Base-by-base conservation (phyloP, 176 grass and related monocot species). In the Aegilops bicornis region DNA sequence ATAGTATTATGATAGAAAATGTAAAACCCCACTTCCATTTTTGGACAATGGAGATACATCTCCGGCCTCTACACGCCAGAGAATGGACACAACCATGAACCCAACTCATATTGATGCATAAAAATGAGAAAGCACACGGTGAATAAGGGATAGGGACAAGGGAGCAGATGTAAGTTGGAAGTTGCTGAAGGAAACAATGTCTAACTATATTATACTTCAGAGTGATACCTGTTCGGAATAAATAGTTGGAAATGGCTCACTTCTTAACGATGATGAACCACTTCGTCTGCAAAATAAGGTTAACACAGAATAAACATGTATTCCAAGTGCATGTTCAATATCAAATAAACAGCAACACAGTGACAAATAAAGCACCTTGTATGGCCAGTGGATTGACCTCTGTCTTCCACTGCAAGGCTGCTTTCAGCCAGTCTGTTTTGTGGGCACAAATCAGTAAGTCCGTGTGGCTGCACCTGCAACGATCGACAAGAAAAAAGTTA, bases 221-320 rank as follows among this genome's bases (percentile, higher is more conserved):
- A 79, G 12, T 40, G 31, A 15, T 84, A 93, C 77, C 67, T 84
- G 36, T 84, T 86, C 64, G 10, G 60, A 50, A n/a, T 77, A 59
- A 75, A 50, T 71, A 75, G 32, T 64, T 69, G 30, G 24, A 15
- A 71, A 19, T 19, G 52, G 77, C 7, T 50, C 66, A 59, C 31
- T 68, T 63, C 15, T 82, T 77, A 80, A 75, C 69, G 63, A 78
- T 75, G 52, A 77, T 65, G 59, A 35, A 73, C 42, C 62, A 60
- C 64, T 77, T 27, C 48, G 69, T 31, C 86, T 88, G 69, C 36
- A 80, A 87, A 62, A 79, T 64, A 85, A 61, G 60, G 47, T 80
- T 37, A 75, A 37, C 17, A 69, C 22, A 68, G 13, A 81, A 84
- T 81, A 23, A 76, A n/a, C 33, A 61, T 43, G 48, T 19, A 83